phyloP scores from a whole-genome alignment of 75 land plant species.

The Pinus tabuliformis region DNA sequence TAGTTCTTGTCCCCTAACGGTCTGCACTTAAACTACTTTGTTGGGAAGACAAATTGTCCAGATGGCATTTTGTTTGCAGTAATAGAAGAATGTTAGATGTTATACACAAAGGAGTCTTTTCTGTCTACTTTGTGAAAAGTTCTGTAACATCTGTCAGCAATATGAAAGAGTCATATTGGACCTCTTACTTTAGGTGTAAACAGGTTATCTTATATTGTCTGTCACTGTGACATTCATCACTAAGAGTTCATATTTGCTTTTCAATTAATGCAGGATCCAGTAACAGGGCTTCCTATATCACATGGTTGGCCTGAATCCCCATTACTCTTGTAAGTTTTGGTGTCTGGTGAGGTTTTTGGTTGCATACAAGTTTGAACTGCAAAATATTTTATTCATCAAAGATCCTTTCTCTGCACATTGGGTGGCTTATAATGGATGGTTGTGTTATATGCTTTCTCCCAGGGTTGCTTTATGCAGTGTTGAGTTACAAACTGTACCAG shows the following conservation, averaged over 20 bases:
- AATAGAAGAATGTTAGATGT: not conserved
- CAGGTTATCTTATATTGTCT: not conserved
- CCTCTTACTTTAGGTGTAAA: not conserved
- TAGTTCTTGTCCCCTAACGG: conserved; percentile 77
- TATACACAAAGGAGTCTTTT: not conserved
- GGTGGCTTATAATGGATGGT: not conserved
- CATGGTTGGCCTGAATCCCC: conserved; percentile 69
- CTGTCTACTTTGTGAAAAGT: not conserved
- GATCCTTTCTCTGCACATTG: not conserved
- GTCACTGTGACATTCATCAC: not conserved
- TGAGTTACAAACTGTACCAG: too few relatives aligned
- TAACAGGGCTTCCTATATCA: conserved; percentile 77
- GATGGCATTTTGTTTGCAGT: not conserved
- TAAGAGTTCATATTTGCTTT: not conserved
- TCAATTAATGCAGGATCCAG: conserved; percentile 69
- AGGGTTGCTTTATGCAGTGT: too few relatives aligned
- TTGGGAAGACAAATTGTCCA: conserved; percentile 1
- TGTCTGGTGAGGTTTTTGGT: not conserved
- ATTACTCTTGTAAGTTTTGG: conserved; percentile 62
- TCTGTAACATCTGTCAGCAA: not conserved
- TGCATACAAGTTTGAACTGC: too few relatives aligned
- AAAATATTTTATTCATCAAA: conserved; percentile 1
- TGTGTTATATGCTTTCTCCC: not conserved
- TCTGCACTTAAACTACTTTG: conserved; percentile 9
- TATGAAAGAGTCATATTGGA: too few relatives aligned